Percentiles rank a stretch among this genome's conserved stretches.
These are phyloP conservation scores for Mortierella antarctica DNA, from an alignment of 192 early-diverging fungal species.

Conservation along the genomic window DNA sequence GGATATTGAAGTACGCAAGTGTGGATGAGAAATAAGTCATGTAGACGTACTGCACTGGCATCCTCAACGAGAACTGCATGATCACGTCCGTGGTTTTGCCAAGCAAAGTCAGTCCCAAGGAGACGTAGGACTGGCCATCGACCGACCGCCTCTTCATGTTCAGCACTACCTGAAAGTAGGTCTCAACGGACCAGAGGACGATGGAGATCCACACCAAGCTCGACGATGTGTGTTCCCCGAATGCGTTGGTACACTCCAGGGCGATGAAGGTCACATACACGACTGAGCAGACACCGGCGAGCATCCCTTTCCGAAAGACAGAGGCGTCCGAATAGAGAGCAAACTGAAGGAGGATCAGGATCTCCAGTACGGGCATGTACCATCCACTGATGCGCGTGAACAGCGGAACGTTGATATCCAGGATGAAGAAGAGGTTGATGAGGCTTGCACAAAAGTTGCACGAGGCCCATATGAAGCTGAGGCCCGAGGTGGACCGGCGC, in stretches of 20 bases:
- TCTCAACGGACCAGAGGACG: constrained; percentile 36
- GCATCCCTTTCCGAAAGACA: background rate
- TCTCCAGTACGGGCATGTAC: constrained; percentile 40
- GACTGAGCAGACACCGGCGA: background rate
- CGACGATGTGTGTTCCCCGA: constrained; percentile 30
- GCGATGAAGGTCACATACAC: constrained; percentile 12
- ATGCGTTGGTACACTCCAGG: constrained; percentile 5
- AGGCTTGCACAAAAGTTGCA: constrained; percentile 40
- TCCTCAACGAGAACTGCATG: constrained; percentile 35
- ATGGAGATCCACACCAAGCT: constrained; percentile 29
- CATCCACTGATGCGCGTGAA: constrained; percentile 36
- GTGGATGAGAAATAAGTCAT: constrained; percentile 47
- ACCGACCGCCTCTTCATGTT: constrained; percentile 39
- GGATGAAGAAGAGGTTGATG: constrained; percentile 42
- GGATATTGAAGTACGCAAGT: constrained; percentile 26
- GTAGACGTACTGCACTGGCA: constrained; percentile 30
- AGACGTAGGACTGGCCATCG: constrained; percentile 30
- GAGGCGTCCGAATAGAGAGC: constrained; percentile 18
- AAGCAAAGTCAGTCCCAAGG: constrained; percentile 22
- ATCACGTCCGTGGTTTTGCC: constrained; percentile 45
- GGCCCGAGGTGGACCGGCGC: constrained; percentile 17
- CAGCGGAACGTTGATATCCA: constrained; percentile 29
- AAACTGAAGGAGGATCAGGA: constrained; percentile 30
- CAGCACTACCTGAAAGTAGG: constrained; percentile 32
- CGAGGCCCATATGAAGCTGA: constrained; percentile 38